Evolutionary conservation across 2,329 filamentous ascomycete species (phyloP), one percentile per base, ranked within the genome.

Genomic region (Clonostachys byssicola): DNA sequence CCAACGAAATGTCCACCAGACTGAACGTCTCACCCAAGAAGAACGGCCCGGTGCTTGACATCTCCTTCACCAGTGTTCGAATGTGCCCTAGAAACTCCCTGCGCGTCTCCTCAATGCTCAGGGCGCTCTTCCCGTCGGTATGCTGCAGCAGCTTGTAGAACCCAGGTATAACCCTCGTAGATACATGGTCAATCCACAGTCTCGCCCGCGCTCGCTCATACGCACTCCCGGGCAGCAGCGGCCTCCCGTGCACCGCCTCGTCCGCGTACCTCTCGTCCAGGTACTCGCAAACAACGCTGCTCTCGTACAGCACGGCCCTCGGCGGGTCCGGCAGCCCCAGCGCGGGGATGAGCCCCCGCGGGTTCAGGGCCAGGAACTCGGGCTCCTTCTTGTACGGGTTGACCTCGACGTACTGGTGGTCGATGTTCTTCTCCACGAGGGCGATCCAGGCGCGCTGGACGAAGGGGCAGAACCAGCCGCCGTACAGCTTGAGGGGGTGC

Each of bases 111-210:
- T 77, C 70, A 1, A 85, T 62, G 9, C 63, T 69, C 51, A 74
- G 74, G 2, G 36, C 14, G 0, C 56, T 48, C 55, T 78, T 79
- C 2, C 71, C 70, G 0, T 71, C 60, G 6, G 74, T 80, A 54
- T 81, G 75, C 62, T 83, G 77, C 13, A 83, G 58, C 16, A 81
- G 64, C 45, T 80, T 78, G 65, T 91, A 87, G 54, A 85, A 91
- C 0, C 72, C 74, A 0, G 88, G 85, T 14, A 90, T 76, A 48
- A 92, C 81, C 46, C 83, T 72, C 10, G 73, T 79, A 39, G 75
- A 81, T 20, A 88, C 75, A 54, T 87, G 89, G 54, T 91, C 86
- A 40, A 84, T 85, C 87, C 87, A 92, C 44, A 92, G 78, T 34
- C 85, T 71, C 40, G 79, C 81, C 17, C 81, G 65, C 5, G 88